These are phyloP conservation scores for Fabrea salina DNA, from an alignment of 169 alveolate species.

Conservation along the genomic window DNA sequence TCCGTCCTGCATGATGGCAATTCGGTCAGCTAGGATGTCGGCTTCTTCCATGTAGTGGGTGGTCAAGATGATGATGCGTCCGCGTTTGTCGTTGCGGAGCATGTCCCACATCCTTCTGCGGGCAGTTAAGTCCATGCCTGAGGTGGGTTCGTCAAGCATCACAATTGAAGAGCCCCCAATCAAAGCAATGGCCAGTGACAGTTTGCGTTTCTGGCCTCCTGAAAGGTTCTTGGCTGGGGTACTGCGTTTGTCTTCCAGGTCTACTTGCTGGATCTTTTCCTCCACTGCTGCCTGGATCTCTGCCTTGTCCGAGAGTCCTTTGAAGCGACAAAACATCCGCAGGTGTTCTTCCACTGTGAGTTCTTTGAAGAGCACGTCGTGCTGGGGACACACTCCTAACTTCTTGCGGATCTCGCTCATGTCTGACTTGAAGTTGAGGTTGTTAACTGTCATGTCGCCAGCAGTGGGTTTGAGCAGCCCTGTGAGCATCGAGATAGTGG, in stretches of 20 bases:
- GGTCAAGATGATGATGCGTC: slow-evolving; percentile 62
- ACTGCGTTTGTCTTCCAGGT: slow-evolving; percentile 55
- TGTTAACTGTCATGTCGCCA: slow-evolving; percentile 41
- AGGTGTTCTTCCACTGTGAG: slow-evolving; percentile 83
- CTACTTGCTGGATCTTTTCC: slow-evolving; percentile 70
- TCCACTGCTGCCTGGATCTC: slow-evolving; percentile 54
- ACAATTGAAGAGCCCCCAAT: slow-evolving; percentile 80
- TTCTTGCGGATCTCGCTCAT: slow-evolving; percentile 51
- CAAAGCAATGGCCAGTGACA: slow-evolving; percentile 80
- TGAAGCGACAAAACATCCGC: slow-evolving; percentile 70
- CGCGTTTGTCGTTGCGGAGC: slow-evolving; percentile 52
- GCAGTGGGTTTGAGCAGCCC: slow-evolving; percentile 64
- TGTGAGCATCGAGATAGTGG: slow-evolving; percentile 70
- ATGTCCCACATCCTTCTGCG: slow-evolving; percentile 84
- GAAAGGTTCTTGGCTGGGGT: slow-evolving; percentile 64
- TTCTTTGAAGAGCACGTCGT: slow-evolving; percentile 77
- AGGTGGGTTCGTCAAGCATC: slow-evolving; percentile 89
- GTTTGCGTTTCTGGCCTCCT: slow-evolving; percentile 84
- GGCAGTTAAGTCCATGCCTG: slow-evolving; percentile 86
- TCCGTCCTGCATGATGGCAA: slow-evolving; percentile 73
- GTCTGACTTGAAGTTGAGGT: slow-evolving; percentile 15
- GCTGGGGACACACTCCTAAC: slow-evolving; percentile 89
- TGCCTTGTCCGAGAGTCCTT: slow-evolving; percentile 60
- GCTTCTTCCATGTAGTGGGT: slow-evolving; percentile 85
- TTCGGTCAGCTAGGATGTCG: slow-evolving; percentile 75